phyloP scores from a whole-genome alignment of 2,329 filamentous ascomycete species.

The Chrysoporthe deuterocubensis region DNA sequence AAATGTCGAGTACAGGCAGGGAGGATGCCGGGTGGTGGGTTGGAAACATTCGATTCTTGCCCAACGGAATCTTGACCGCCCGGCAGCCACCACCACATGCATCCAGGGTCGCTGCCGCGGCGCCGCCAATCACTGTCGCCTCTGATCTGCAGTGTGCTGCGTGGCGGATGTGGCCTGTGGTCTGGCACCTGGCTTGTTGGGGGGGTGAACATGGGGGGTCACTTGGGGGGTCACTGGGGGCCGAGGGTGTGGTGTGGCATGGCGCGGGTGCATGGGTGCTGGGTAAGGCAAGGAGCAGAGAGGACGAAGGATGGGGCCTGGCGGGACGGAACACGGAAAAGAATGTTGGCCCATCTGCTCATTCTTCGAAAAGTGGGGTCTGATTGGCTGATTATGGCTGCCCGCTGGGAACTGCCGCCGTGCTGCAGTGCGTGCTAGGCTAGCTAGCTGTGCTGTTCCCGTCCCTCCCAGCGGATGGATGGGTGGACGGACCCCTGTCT shows the following conservation, averaged over 20 bases:
- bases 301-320: too few species aligned
- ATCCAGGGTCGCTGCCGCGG: slow-evolving; percentile 15
- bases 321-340: slow-evolving; percentile 39
- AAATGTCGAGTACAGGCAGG: slow-evolving; percentile 14
- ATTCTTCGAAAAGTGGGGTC: slow-evolving; percentile 37
- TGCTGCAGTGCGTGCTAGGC: not conserved
- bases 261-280: too few species aligned
- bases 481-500: slow-evolving; percentile 9
- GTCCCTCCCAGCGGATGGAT: not conserved
- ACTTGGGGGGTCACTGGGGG: not conserved
- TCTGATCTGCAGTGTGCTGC: slow-evolving; percentile 14
- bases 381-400: slow-evolving; percentile 22
- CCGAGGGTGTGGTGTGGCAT: too few species aligned
- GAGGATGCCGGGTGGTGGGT: slow-evolving; percentile 11
- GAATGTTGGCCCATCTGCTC: slow-evolving; percentile 39
- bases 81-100: not conserved
- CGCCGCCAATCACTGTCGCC: slow-evolving; percentile 24
- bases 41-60: slow-evolving; percentile 14
- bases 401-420: not conserved
- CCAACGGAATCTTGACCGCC: slow-evolving; percentile 19
- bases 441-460: not conserved
- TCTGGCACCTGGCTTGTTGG: not conserved
- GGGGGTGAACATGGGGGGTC: too few species aligned
- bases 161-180: not conserved
- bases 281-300: too few species aligned